phyloP scores from a whole-genome alignment of 2,329 filamentous ascomycete genomes.

The Tolypocladium tropicale region DNA sequence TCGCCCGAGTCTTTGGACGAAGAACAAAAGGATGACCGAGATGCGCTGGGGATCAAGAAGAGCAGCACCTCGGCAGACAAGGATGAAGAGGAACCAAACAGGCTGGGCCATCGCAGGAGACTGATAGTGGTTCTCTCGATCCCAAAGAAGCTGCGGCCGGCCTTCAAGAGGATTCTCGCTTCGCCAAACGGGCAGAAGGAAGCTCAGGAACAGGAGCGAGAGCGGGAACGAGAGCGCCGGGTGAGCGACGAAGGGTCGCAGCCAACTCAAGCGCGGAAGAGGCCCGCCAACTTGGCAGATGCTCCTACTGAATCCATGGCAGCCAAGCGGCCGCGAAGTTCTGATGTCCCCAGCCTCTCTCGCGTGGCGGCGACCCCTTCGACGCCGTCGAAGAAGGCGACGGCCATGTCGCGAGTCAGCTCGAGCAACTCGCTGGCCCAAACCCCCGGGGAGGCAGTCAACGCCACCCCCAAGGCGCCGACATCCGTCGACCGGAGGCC shows the following conservation, averaged over 20 bases:
- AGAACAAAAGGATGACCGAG: constrained; percentile 9
- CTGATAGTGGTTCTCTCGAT: constrained; percentile 38
- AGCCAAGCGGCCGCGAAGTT: constrained; percentile 31
- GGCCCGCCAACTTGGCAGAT: constrained; percentile 30
- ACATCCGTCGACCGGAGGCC: constrained; percentile 14
- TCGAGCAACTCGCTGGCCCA: constrained; percentile 42
- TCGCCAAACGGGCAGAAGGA: constrained; percentile 31
- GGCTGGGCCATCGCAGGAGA: constrained; percentile 13
- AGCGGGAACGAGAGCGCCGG: constrained; percentile 20
- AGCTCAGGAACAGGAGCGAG: constrained; percentile 12
- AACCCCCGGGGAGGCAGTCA: constrained; percentile 37
- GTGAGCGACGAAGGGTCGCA: constrained; percentile 27
- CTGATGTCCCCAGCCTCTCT: constrained; percentile 25
- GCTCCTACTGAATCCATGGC: constrained; percentile 23
- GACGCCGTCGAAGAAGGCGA: constrained; percentile 41
- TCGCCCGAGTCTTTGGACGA: constrained; percentile 12
- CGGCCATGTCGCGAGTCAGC: constrained; percentile 41
- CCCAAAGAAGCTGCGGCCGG: constrained; percentile 34
- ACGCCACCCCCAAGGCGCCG: constrained; percentile 17
- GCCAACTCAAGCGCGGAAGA: constrained; percentile 32
- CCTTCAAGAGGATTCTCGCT: constrained; percentile 35
- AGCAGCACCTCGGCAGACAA: constrained; percentile 18
- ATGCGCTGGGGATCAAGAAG: constrained; percentile 13
- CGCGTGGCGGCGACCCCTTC: constrained; percentile 28
- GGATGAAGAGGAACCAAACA: constrained; percentile 20